phyloP scores from a whole-genome alignment of 257 asterid genomes.

The Misopates orontium region DNA sequence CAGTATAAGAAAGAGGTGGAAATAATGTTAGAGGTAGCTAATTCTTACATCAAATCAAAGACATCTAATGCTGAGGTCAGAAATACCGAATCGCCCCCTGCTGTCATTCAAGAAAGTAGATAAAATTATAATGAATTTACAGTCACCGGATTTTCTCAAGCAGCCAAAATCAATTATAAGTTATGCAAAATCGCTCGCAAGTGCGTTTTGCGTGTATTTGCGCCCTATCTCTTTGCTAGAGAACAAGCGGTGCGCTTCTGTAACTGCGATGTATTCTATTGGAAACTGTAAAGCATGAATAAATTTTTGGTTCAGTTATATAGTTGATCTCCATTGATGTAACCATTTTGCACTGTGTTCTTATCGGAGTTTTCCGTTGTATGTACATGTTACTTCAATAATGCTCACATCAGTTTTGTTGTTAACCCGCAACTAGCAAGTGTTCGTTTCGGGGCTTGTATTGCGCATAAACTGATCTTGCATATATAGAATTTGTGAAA shows the following conservation, averaged over 20 bases:
- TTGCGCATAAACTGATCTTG: too few species aligned
- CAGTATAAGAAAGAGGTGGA: conserved; percentile 98
- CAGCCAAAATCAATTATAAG: conserved; percentile 6
- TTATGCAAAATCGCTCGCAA: neutral
- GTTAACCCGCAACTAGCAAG: too few species aligned
- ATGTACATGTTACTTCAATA: too few species aligned
- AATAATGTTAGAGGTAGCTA: conserved; percentile 75
- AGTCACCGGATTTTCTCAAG: conserved; percentile 2
- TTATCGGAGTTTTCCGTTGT: too few species aligned
- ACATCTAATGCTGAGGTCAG: conserved; percentile 36
- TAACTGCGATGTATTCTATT: neutral
- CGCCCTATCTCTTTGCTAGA: conserved; percentile 43
- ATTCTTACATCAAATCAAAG: conserved; percentile 56
- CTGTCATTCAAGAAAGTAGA: conserved; percentile 42
- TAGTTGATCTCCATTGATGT: too few species aligned
- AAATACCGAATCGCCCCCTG: conserved; percentile 31
- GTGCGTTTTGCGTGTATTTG: conserved; percentile 12
- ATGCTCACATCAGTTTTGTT: too few species aligned
- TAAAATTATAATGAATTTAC: conserved; percentile 1
- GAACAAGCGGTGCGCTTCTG: conserved; percentile 37
- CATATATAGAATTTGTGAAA: too few species aligned
- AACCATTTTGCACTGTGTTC: too few species aligned
- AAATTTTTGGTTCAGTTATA: too few species aligned
- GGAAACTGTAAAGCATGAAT: too few species aligned
- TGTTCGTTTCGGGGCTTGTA: too few species aligned